Conservation (phyloP, 345 rosid species). For the Acer negundo region DNA sequence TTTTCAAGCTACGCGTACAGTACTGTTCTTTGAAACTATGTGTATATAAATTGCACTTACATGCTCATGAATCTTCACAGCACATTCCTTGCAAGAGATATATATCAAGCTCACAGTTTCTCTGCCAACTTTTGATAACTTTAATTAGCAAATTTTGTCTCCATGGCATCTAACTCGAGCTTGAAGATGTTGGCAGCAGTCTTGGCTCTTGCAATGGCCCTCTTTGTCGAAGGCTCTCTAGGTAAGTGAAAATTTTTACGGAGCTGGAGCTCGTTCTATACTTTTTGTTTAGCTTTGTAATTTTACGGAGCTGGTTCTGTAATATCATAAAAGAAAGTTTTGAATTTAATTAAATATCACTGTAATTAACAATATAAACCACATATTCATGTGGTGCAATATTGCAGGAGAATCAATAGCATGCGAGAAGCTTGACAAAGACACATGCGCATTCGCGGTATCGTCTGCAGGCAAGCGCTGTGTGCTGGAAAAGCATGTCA, state of each 20-base stretch:
- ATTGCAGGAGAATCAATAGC: constrained; percentile 45
- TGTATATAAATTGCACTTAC: constrained; percentile 12
- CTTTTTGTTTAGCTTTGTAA: too few species aligned
- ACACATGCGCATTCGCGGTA: constrained; percentile 71
- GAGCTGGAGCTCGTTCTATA: too few species aligned
- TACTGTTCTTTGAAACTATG: not conserved
- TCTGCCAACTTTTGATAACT: not conserved
- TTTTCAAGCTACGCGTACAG: not conserved
- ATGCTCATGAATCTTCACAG: constrained; percentile 7
- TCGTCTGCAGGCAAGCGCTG: constrained; percentile 77
- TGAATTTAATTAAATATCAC: too few species aligned
- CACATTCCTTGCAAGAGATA: not conserved
- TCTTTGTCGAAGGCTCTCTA: constrained; percentile 28
- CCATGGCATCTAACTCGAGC: constrained; percentile 40
- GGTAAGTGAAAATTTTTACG: constrained; percentile 22
- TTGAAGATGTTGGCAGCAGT: constrained; percentile 21
- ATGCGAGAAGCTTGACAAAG: constrained; percentile 62
- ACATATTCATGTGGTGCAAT: not conserved
- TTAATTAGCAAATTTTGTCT: not conserved
- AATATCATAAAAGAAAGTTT: too few species aligned
- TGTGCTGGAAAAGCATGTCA: constrained; percentile 68
- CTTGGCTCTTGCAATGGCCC: constrained; percentile 31
- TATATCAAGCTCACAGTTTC: not conserved
- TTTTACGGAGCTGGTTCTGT: too few species aligned
- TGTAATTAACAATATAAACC: too few species aligned